Evolutionary conservation across 2,329 filamentous ascomycete genomes (phyloP).

Genomic region (Paracoccidioides lutzii): DNA sequence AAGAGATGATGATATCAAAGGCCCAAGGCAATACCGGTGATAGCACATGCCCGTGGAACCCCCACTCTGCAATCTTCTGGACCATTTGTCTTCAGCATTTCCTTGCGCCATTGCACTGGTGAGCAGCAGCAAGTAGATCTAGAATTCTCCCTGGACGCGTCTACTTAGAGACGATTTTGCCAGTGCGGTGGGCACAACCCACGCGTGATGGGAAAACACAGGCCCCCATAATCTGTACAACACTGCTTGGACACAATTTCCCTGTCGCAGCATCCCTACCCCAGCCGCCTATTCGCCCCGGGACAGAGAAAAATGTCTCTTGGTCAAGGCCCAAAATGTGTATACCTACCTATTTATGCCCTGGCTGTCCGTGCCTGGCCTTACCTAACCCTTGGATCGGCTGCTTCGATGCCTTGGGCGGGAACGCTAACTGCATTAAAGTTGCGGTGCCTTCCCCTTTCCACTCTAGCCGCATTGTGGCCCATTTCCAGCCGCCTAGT

Average conservation of each 20-base stretch:
- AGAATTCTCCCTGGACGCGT: too few species aligned
- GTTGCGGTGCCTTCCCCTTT: slow-evolving; percentile 16
- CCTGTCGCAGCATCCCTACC: too few species aligned
- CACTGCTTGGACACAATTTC: too few species aligned
- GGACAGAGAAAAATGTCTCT: too few species aligned
- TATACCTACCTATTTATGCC: too few species aligned
- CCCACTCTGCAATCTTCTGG: neutral
- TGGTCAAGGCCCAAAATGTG: too few species aligned
- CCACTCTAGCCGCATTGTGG: slow-evolving; percentile 16
- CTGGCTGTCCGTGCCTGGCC: neutral
- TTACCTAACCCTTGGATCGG: slow-evolving; percentile 12
- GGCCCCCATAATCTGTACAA: neutral
- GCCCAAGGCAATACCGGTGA: neutral
- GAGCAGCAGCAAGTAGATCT: too few species aligned
- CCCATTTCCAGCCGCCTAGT: slow-evolving; percentile 9
- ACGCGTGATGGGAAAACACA: neutral
- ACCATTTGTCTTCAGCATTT: neutral
- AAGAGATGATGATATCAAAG: slow-evolving; percentile 6
- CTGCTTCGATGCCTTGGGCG: slow-evolving; percentile 15
- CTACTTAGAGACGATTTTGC: too few species aligned
- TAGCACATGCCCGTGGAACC: neutral
- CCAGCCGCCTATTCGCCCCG: too few species aligned
- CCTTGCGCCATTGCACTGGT: neutral
- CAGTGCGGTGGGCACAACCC: neutral
- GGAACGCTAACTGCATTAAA: slow-evolving; percentile 23